These are phyloP conservation scores for Tetrapisispora phaffii DNA, from an alignment of 805 yeast species.

Conservation along the genomic window DNA sequence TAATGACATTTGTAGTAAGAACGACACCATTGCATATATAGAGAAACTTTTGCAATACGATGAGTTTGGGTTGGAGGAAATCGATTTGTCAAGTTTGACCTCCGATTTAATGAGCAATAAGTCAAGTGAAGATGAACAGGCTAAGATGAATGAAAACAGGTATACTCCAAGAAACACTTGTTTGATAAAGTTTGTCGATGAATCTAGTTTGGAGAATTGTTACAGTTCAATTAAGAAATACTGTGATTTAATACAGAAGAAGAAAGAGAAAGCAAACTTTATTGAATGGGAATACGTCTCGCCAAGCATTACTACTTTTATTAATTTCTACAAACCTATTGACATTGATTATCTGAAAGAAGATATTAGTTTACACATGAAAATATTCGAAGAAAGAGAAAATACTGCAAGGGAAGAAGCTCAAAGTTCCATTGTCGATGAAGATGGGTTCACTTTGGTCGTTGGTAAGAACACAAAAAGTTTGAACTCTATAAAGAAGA, in stretches of 20 bases:
- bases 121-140: slow-evolving; percentile 9
- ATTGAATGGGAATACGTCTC: slow-evolving; percentile 31
- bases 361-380: slow-evolving; percentile 52
- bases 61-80: slow-evolving; percentile 36
- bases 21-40: slow-evolving; percentile 48
- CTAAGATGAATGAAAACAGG: slow-evolving; percentile 16
- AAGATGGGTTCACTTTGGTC: slow-evolving; percentile 88
- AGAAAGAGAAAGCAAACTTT: slow-evolving; percentile 7
- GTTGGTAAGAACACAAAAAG: slow-evolving; percentile 82
- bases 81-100: slow-evolving; percentile 50
- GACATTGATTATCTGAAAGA: slow-evolving; percentile 43
- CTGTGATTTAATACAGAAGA: slow-evolving; percentile 5
- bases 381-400: slow-evolving; percentile 62
- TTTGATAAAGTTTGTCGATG: slow-evolving; percentile 64
- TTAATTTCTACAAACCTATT: slow-evolving; percentile 33
- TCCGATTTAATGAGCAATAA: slow-evolving; percentile 40
- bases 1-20: slow-evolving; percentile 37
- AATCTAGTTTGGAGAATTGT: slow-evolving; percentile 43
- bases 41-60: slow-evolving; percentile 39
- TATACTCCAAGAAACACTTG: slow-evolving; percentile 68
- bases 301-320: slow-evolving; percentile 35
- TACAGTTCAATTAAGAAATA: slow-evolving; percentile 52
- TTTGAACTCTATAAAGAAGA: slow-evolving; percentile 33
- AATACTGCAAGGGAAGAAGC: slow-evolving; percentile 45
- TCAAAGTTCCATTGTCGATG: slow-evolving; percentile 64